Base-by-base conservation (phyloP, 192 early-diverging fungal species). In the Jimgerdemannia flammicorona region DNA sequence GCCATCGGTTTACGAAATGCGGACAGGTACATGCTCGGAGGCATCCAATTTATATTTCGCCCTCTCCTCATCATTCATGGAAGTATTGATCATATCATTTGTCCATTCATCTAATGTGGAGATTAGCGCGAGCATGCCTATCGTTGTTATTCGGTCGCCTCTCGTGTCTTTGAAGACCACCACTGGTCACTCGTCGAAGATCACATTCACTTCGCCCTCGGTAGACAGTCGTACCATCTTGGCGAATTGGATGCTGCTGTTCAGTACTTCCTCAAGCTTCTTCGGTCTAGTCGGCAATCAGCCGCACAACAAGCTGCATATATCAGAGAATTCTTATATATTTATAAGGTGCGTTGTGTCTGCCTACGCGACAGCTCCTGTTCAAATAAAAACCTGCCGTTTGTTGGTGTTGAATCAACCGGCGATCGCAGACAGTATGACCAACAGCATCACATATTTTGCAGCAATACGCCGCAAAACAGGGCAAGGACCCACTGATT, bases 141-240 rank as follows among this genome's bases (percentile, higher is more conserved):
- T 49, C 87, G 94, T 7, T 95, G 94, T 78, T 95, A 98, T 75
- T 78, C 80, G 44, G 75, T 82, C 8, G 91, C 94, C 4, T 80
- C 87, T 14, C 70, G 77, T 42, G 86, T 93, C 18, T 92, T 92
- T 73, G 86, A 88, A 10, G 76, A 80, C 10, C 77, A 79, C 10
- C 84, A 79, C 10, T 96, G 95, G 95, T 82, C 84, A 8, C 79
- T 95, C 0, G 88, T 93, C n/a, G 93, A 96, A 64, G 94, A 96
- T 77, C 94, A 97, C 77, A 90, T 97, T 72, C 87, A 96, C 77
- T 97, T 96, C 72, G 88, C 94, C 11, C 86, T 97, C 4, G 96
- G 96, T 8, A 84, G 91, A 67, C 93, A 96, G 75, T 89, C 90
- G 39, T 92, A 89, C 74, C 89, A 94, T 70, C 84, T 93, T 41